Evolutionary conservation across 2,329 filamentous ascomycete species (phyloP).

Genomic region (Huntiella abstrusa): DNA sequence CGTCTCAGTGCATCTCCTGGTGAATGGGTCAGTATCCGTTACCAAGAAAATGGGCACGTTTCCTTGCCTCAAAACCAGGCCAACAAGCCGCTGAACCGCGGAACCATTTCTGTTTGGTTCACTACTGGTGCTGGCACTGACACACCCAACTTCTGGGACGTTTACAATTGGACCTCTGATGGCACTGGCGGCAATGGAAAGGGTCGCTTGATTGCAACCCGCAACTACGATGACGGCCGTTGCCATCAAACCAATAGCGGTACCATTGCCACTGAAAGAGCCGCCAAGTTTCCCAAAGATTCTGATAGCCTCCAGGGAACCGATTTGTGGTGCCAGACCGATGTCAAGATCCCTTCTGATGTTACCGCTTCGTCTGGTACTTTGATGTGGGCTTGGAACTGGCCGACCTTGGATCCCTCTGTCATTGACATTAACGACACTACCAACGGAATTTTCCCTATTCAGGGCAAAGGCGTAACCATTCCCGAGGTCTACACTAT

Average conservation of each 20-base stretch:
- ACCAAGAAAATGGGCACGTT: constrained; percentile 62
- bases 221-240: constrained; percentile 75
- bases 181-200: constrained; percentile 65
- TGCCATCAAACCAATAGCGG: constrained; percentile 64
- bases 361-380: constrained; percentile 44
- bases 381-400: constrained; percentile 95
- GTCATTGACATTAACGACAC: constrained; percentile 22
- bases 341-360: constrained; percentile 54
- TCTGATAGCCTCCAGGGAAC: constrained; percentile 32
- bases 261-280: constrained; percentile 39
- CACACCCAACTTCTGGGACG: constrained; percentile 34
- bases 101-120: constrained; percentile 58
- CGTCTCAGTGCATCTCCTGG: constrained; percentile 41
- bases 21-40: constrained; percentile 46
- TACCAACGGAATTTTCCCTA: constrained; percentile 21
- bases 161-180: constrained; percentile 66
- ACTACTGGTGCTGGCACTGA: constrained; percentile 36
- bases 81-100: constrained; percentile 45
- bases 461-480: constrained; percentile 12
- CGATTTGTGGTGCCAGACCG: constrained; percentile 62
- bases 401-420: constrained; percentile 41
- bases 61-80: constrained; percentile 35
- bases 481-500: constrained; percentile 24
- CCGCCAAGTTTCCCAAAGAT: constrained; percentile 31
- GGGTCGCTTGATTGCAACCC: constrained; percentile 55